Evolutionary conservation across 306 rosid genomes (phyloP).

Genomic region (Castanospermum australe): DNA sequence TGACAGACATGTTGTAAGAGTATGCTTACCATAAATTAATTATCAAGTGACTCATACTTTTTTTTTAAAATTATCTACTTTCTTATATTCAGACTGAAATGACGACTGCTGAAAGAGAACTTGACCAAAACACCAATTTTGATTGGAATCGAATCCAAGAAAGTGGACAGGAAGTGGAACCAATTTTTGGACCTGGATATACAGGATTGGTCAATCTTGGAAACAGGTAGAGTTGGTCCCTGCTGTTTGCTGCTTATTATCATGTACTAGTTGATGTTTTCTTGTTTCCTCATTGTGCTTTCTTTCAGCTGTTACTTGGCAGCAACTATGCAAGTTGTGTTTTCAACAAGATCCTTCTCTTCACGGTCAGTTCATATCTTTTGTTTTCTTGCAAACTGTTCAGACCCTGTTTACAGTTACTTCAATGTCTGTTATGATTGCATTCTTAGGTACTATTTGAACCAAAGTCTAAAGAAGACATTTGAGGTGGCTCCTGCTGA

Average conservation of each 20-base stretch:
- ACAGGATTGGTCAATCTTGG: slow-evolving; percentile 96
- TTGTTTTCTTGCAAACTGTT: background rate
- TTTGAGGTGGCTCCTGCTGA: slow-evolving; percentile 83
- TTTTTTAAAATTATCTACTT: background rate
- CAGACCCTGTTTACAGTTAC: background rate
- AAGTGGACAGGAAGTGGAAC: slow-evolving; percentile 88
- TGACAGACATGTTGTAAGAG: background rate
- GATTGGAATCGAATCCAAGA: slow-evolving; percentile 99
- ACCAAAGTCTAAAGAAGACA: slow-evolving; percentile 55
- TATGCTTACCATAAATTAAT: background rate
- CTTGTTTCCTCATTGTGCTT: slow-evolving; percentile 30
- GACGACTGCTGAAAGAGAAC: slow-evolving; percentile 99
- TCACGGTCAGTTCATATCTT: slow-evolving; percentile 50
- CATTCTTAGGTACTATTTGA: slow-evolving; percentile 55
- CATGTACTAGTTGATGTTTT: background rate
- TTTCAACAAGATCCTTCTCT: slow-evolving; percentile 69
- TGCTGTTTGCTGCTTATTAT: slow-evolving; percentile 5
- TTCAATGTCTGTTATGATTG: slow-evolving; percentile 20
- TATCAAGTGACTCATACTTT: background rate
- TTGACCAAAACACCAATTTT: slow-evolving; percentile 91
- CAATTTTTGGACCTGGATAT: slow-evolving; percentile 92
- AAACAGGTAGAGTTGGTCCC: slow-evolving; percentile 61
- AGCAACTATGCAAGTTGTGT: slow-evolving; percentile 91
- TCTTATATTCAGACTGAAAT: slow-evolving; percentile 79
- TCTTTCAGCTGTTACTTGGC: slow-evolving; percentile 94